These are phyloP conservation scores for Phytophthora pini DNA, from an alignment of 352 stramenopile species.

Conservation along the genomic window DNA sequence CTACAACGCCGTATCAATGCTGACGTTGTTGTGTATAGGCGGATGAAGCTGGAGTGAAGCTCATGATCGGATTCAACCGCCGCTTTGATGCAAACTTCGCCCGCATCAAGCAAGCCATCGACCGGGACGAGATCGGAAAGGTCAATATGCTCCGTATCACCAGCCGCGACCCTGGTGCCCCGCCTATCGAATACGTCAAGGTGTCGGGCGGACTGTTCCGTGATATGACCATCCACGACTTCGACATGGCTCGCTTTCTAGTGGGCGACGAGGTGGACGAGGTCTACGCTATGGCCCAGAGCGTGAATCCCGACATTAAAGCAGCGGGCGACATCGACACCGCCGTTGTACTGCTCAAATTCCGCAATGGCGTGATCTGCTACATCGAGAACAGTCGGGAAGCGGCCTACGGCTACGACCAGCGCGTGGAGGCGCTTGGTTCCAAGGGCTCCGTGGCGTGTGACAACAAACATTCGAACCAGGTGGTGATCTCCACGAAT, in stretches of 20 bases:
- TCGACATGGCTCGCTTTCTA: constrained; percentile 95
- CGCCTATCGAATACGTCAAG: constrained; percentile 56
- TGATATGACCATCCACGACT: constrained; percentile 97
- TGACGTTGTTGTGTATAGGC: constrained; percentile 47
- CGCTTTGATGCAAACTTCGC: constrained; percentile 95
- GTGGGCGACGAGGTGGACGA: constrained; percentile 82
- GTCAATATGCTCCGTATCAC: constrained; percentile 87
- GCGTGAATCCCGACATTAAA: constrained; percentile 59
- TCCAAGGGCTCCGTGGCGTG: constrained; percentile 91
- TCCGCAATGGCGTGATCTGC: constrained; percentile 88
- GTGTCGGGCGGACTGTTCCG: constrained; percentile 92
- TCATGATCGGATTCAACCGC: constrained; percentile 95
- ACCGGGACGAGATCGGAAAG: constrained; percentile 88
- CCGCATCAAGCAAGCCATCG: constrained; percentile 85
- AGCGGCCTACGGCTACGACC: constrained; percentile 95
- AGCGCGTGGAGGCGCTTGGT: constrained; percentile 93
- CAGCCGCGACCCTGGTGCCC: constrained; percentile 57
- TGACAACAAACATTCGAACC: constrained; percentile 95
- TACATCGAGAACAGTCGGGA: constrained; percentile 96
- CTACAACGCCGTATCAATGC: neutral
- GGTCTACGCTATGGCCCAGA: constrained; percentile 73
- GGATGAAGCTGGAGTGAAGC: constrained; percentile 82
- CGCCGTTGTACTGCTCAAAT: constrained; percentile 91
- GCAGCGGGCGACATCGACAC: constrained; percentile 92
- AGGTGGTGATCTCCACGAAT: constrained; percentile 62